These are phyloP conservation scores for Stylonectria norvegica DNA, from an alignment of 2,329 filamentous ascomycete species.

Conservation along the genomic window DNA sequence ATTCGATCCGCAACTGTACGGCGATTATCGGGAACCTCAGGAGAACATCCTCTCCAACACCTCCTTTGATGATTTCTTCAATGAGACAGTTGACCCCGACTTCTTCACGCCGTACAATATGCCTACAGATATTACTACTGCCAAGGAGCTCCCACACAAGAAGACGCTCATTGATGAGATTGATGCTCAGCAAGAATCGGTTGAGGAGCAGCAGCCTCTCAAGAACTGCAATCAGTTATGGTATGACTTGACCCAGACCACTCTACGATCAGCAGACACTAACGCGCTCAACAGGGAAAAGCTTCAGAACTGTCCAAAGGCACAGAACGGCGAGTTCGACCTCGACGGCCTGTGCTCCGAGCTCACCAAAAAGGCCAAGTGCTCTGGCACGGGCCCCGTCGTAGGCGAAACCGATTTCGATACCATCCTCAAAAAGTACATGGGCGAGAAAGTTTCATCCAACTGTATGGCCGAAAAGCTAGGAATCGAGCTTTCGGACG, in stretches of 20 bases:
- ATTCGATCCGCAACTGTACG: slow-evolving; percentile 90
- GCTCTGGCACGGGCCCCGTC: slow-evolving; percentile 84
- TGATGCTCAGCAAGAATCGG: slow-evolving; percentile 67
- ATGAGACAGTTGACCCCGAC: slow-evolving; percentile 78
- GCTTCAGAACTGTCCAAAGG: slow-evolving; percentile 79
- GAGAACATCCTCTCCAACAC: slow-evolving; percentile 69
- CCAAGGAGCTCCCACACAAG: slow-evolving; percentile 40
- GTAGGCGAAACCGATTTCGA: slow-evolving; percentile 89
- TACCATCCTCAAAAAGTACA: slow-evolving; percentile 65
- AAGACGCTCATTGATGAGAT: slow-evolving; percentile 75
- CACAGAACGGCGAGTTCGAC: slow-evolving; percentile 87
- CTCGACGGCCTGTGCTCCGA: slow-evolving; percentile 91
- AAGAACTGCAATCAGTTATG: slow-evolving; percentile 85
- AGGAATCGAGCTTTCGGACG: slow-evolving; percentile 51
- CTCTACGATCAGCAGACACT: slow-evolving; percentile 17
- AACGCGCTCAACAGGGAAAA: slow-evolving; percentile 70
- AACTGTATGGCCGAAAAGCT: slow-evolving; percentile 46
- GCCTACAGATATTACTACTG: slow-evolving; percentile 40
- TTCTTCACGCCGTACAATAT: slow-evolving; percentile 80
- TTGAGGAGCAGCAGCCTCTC: slow-evolving; percentile 65
- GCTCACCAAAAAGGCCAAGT: slow-evolving; percentile 92
- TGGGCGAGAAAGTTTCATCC: slow-evolving; percentile 42
- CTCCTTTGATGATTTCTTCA: slow-evolving; percentile 69
- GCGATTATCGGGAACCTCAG: slow-evolving; percentile 87
- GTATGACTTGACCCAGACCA: slow-evolving; percentile 51